Base-by-base conservation (phyloP, 176 grass and related monocot species). In the Triticum urartu region DNA sequence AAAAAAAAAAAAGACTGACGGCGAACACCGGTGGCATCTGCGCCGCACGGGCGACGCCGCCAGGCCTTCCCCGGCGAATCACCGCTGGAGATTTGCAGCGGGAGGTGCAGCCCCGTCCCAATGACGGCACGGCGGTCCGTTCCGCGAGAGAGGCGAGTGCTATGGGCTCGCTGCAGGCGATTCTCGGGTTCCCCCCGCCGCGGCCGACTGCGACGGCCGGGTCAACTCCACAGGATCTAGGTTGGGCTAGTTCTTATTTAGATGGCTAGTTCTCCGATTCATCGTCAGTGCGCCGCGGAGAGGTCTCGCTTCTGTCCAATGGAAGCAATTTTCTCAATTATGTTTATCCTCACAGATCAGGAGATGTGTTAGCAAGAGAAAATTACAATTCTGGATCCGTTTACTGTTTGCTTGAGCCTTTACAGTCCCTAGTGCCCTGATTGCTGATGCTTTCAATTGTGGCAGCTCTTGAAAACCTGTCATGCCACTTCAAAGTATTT, bases 381-480 rank as follows among this genome's bases (percentile, higher is more conserved):
- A 50, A 38, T 17, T 5, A 17, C 6, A 52, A 28, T 13, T 52
- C n/a, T 60, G 14, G 15, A 61, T 5, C 42, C 15, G 11, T 25
- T 59, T 75, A 42, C 10, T 42, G 21, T 11, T 28, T 89, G 21
- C 5, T 86, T 70, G n/a, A 32, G 61, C 13, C 9, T 66, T 65
- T 0, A 36, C 7, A 18, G 0, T 45, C 9, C 35, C 35, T 36
- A 36, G 6, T 36, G 6, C 40, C 9, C 7, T 72, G 9, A 11
- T 82, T 72, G 42, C 48, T 90, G 25, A 78, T 72, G 9, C 21
- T 33, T 89, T 28, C 7, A 75, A 68, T 56, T 39, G 30, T 56
- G 56, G 6, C 90, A 98, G 96, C 79, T 98, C 42, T 62, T 98
- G 83, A 98, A 95, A 89, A 92, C 96, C 3, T 89, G 88, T 59